Conservation (phyloP, 1,284 basidiomycete species). For the Cutaneotrichosporon arboriforme region DNA sequence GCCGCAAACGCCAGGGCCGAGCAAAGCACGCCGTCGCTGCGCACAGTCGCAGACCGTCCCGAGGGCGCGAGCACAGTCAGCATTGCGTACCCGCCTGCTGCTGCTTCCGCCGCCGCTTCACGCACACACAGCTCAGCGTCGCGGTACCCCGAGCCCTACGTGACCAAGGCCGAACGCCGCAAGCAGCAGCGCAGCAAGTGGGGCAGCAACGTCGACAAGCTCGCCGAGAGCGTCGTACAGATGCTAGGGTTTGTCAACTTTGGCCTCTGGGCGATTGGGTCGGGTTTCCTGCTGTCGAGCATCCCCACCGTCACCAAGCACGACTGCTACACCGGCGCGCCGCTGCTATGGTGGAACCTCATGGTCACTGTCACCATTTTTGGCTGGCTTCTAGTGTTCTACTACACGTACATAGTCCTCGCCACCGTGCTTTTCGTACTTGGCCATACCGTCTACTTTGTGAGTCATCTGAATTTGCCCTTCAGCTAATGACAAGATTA, state of each 20-base stretch:
- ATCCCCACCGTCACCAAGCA: not conserved
- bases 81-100: not conserved
- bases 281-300: conserved; percentile 32
- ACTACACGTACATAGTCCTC: conserved; percentile 25
- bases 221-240: not conserved
- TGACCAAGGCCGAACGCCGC: not conserved
- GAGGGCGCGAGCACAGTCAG: not conserved
- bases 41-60: not conserved
- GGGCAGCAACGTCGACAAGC: not conserved
- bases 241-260: not conserved
- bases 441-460: not conserved
- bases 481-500: not conserved
- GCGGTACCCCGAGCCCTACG: not conserved
- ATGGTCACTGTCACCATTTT: conserved; percentile 27
- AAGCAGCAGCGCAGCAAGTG: not conserved
- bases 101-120: not conserved
- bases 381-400: conserved; percentile 11
- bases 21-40: no score
- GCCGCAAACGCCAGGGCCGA: no score
- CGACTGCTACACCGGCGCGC: conserved; percentile 30
- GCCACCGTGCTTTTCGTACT: conserved; percentile 1
- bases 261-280: conserved; percentile 2
- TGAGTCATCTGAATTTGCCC: not conserved
- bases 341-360: conserved; percentile 38
- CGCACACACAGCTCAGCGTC: not conserved